Base-by-base conservation (phyloP, 2,329 filamentous ascomycete genomes). In the Hypoxylon sp. region DNA sequence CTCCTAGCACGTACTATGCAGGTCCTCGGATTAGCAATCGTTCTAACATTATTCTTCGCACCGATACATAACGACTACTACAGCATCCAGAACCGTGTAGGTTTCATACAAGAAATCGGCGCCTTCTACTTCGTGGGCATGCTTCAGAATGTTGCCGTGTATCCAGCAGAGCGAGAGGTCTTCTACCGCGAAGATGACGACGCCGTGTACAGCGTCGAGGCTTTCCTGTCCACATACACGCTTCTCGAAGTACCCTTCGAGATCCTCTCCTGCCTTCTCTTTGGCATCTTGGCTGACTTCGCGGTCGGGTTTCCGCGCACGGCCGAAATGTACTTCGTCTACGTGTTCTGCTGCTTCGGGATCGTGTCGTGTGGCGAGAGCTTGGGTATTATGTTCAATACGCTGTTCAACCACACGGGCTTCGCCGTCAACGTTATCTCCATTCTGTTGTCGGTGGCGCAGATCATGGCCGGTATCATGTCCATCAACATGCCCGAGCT, bases 371-470 rank as follows among this genome's bases (percentile, higher is more conserved):
- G 91, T 74, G 92, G 92, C 27, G 92, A 94, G 81, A 91, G 89
- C 59, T 76, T 94, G 0, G 92, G 92, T 0, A 94, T 95, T 75
- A 89, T 93, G 81, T 94, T 94, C 83, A 93, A 93, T 80, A 94
- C 91, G 0, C 81, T 94, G 7, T 92, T 94, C 77, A 79, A 77
- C 6, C 91, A 94, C 75, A 92, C 91, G 0, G 92, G 92, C 1
- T 94, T 94, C 77, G 91, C 91, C 0, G 88, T 94, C 65, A 93
- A 92, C 72, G 80, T 93, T 62, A 93, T 91, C 70, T 89, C 87
- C 0, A 85, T 93, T 46, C 83, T 94, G 17, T 83, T 95, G 2
- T 90, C 89, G 0, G 86, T 95, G 6, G 89, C 91, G 0, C 90
- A 91, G 73, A 86, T 89, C 75, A 92, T 94, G 85, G 87, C 87